Percentiles rank a stretch among this genome's conserved stretches.
phyloP scores from a whole-genome alignment of 164 flowering plant species.

The Santalum album region DNA sequence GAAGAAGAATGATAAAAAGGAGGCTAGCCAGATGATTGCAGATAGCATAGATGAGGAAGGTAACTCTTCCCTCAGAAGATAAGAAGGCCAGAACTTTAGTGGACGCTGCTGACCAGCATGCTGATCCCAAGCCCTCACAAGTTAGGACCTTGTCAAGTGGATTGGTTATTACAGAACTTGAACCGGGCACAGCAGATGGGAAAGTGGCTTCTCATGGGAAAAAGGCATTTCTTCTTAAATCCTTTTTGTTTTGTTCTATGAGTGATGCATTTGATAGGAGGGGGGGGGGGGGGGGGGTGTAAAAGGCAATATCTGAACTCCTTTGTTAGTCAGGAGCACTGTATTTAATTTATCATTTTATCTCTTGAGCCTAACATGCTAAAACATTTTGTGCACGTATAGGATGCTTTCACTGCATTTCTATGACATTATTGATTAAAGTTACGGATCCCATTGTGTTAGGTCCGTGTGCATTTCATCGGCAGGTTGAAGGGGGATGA shows the following conservation, averaged over 20 bases:
- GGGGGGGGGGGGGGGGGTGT: no score
- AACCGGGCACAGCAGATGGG: conserved; percentile 26
- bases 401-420: no score
- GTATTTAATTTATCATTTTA: not conserved
- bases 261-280: no score
- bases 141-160: conserved; percentile 28
- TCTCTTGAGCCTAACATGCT: no score
- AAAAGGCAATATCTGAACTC: no score
- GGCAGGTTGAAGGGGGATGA: conserved; percentile 33
- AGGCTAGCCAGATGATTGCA: no score
- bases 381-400: no score
- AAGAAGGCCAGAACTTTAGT: not conserved
- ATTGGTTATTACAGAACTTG: conserved; percentile 31
- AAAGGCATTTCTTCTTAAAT: conserved; percentile 22
- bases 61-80: not conserved
- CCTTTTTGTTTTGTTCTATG: not conserved
- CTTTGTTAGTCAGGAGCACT: not conserved
- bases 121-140: no score
- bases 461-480: conserved; percentile 29
- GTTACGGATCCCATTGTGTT: no score
- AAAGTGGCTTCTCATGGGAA: conserved; percentile 35
- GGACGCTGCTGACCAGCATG: not conserved
- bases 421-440: no score
- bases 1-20: not conserved
- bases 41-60: no score